These are phyloP conservation scores for Pseudopyricularia cyperi DNA, from an alignment of 2,329 filamentous ascomycete species.

Conservation along the genomic window DNA sequence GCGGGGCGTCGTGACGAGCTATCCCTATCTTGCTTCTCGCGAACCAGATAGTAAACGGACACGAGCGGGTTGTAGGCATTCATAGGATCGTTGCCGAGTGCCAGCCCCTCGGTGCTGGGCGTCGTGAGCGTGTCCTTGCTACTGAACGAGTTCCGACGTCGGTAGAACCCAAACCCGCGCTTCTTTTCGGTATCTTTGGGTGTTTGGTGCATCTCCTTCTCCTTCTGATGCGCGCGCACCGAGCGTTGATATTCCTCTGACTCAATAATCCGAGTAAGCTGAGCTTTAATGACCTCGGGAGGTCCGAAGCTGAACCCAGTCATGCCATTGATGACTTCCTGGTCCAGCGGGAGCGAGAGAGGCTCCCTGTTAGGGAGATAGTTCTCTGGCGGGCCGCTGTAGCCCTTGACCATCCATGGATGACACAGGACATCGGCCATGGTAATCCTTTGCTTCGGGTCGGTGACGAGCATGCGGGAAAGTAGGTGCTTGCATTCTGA, in stretches of 20 bases:
- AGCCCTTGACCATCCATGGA: slow-evolving; percentile 92
- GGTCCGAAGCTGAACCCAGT: slow-evolving; percentile 95
- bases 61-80: slow-evolving; percentile 89
- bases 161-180: slow-evolving; percentile 85
- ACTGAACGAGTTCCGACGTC: slow-evolving; percentile 75
- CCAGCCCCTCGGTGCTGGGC: slow-evolving; percentile 75
- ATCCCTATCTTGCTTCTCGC: slow-evolving; percentile 83
- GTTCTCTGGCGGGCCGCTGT: slow-evolving; percentile 75
- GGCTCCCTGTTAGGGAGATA: slow-evolving; percentile 75
- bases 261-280: slow-evolving; percentile 76
- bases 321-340: slow-evolving; percentile 80
- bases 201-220: slow-evolving; percentile 44
- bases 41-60: slow-evolving; percentile 92
- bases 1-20: slow-evolving; percentile 21
- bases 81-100: slow-evolving; percentile 71
- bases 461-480: slow-evolving; percentile 89
- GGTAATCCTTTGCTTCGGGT: slow-evolving; percentile 73
- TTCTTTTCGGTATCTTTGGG: slow-evolving; percentile 64
- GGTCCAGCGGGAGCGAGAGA: slow-evolving; percentile 70
- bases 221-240: slow-evolving; percentile 56
- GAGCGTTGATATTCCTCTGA: slow-evolving; percentile 90
- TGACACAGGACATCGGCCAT: slow-evolving; percentile 89
- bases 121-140: slow-evolving; percentile 78
- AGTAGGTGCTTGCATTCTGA: slow-evolving; percentile 88
- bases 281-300: slow-evolving; percentile 66